Evolutionary conservation across 352 stramenopile species (phyloP), one percentile per base, ranked within the genome.

Genomic region (Thraustotheca clavata): DNA sequence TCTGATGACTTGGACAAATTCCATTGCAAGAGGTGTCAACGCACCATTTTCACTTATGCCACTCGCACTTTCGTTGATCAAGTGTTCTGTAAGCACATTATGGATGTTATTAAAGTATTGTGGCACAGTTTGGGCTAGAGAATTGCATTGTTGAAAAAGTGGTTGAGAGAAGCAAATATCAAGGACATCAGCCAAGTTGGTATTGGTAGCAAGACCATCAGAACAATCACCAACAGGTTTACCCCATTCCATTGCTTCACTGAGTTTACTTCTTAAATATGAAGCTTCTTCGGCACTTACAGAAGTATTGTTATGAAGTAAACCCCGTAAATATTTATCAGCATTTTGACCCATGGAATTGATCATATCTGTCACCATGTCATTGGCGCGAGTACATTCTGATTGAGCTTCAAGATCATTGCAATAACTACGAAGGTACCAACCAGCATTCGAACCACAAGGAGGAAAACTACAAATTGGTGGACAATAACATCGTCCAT

Each of bases 31-130:
- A 24, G 43, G 43, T 31, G 43, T 11, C 43, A 52, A 31, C n/a
- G 12, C n/a, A 11, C 43, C 43, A 9, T 52, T 52, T 18, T 14
- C 43, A 11, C 31, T 31, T 24, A 52, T 52, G 43, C 43, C 43
- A 18, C 34, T 52, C 14, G n/a, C 14, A 9, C 12, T 31, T 14
- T 52, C 43, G 43, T 24, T 31, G 9, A 52, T 18, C 24, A 52
- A 31, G 9, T 31, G 11, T 2, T 52, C 11, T 2, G 43, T 2
- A 31, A 52, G 43, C 24, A 52, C 43, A 31, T 52, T 52, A 31
- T 52, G 43, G n/a, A 52, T 52, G 43, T 52, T 52, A 31, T 31
- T 52, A 52, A 52, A 52, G 43, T 52, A 52, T 31, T 52, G 43
- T 18, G 43, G 43, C 43, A 52, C 43, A 9, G 11, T 20, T 31